Conservation (phyloP, 208 protist genomes). For the Leishmania major region DNA sequence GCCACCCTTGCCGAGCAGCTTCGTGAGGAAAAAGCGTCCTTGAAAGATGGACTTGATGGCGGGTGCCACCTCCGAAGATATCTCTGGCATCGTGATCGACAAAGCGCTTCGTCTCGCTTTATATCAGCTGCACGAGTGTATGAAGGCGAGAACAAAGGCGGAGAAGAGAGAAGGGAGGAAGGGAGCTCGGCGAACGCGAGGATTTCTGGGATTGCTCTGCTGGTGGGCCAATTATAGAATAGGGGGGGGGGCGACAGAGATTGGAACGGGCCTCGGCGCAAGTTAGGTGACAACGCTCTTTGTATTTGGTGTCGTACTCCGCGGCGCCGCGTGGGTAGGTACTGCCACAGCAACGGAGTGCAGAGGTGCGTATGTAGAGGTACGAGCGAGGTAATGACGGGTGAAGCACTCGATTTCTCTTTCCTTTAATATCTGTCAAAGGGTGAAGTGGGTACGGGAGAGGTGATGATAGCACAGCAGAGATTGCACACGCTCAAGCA, state of each 20-base stretch:
- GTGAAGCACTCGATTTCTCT: not conserved
- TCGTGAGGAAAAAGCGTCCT: slow-evolving; percentile 65
- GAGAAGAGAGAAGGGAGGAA: not conserved
- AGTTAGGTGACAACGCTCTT: not conserved
- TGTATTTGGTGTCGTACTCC: not conserved
- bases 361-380: not conserved
- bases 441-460: not conserved
- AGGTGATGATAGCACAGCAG: not conserved
- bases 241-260: not conserved
- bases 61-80: slow-evolving; percentile 16
- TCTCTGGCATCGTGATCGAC: slow-evolving; percentile 23
- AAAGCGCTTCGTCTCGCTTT: not conserved
- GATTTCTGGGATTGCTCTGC: not conserved
- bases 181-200: not conserved
- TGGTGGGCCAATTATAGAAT: not conserved
- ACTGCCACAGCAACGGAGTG: not conserved
- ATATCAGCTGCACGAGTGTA: not conserved
- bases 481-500: not conserved
- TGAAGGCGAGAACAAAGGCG: not conserved
- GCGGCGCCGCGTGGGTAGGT: not conserved
- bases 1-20: slow-evolving; percentile 94
- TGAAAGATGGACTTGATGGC: slow-evolving; percentile 60
- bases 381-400: too few species aligned
- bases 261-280: not conserved
- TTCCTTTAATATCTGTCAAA: too few species aligned